Base-by-base conservation (phyloP, 495 filamentous ascomycete genomes). In the Podospora australis region DNA sequence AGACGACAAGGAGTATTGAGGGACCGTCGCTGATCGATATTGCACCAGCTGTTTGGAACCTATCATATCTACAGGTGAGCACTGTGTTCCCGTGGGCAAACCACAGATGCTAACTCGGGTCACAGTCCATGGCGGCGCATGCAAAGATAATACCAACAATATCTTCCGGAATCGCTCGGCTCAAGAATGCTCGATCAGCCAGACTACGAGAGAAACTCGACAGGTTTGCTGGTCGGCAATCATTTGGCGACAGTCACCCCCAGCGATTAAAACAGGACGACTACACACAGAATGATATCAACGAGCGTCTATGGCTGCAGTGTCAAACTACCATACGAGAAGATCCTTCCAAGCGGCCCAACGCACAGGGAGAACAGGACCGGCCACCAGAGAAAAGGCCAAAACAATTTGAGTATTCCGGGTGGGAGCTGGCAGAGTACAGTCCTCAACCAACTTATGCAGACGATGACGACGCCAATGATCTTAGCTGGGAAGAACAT, bases 21-120 rank as follows among this genome's bases (percentile, higher is more conserved):
- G 48, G 38, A 4, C 64, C 62, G 2, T 58, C 70, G 4, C 40
- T 74, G n/a, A 60, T 72, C 2, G 65, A 69, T 5, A 52, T 74
- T 34, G 71, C 71, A 6, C 71, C 71, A 17, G 59, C 65, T 40
- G 66, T 72, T 4, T 74, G 70, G 69, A 69, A 74, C 42, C 57
- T 65, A 22, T 60, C 50, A 4, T 72, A 74, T 49, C 59, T 70
- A 2, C 58, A 66, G 59, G 71, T 64, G 48, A 51, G 50, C 17
- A 11, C 2, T 0, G 1, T 13, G 10, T n/a, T 42, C 8, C 6
- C 7, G 0, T n/a, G 6, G 8, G 17, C 8, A 24, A 17, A 38
- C 4, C 6, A 29, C 14, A 4, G 10, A 14, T 39, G 17, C 55
- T 54, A 46, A 48, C 49, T 20, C 39, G 7, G 4, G 11, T 5